Conservation (phyloP, 768 basidiomycete genomes). For the Hysterangium stoloniferum region DNA sequence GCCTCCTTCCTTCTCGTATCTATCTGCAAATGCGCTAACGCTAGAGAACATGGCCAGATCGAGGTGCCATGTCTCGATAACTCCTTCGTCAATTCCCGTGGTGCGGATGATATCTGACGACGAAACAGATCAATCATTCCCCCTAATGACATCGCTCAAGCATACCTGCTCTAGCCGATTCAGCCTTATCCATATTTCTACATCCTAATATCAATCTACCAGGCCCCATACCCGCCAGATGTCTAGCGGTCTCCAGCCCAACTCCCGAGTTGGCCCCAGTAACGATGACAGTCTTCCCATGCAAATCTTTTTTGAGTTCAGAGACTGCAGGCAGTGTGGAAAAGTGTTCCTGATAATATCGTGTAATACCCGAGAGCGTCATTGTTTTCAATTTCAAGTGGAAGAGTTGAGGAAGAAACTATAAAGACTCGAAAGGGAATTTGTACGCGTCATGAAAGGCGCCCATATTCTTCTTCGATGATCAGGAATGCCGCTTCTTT, state of each 20-base stretch:
- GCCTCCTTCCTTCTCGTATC: slow-evolving; percentile 19
- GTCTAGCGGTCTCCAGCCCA: slow-evolving; percentile 11
- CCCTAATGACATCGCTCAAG: too few relatives aligned
- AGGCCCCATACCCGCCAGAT: background rate
- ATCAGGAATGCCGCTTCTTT: too few relatives aligned
- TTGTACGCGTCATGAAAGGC: too few relatives aligned
- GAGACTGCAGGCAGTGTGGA: background rate
- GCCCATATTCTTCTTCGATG: too few relatives aligned
- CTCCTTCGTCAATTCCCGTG: too few relatives aligned
- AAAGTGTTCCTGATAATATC: background rate
- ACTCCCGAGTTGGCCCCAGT: slow-evolving; percentile 14
- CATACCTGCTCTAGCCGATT: background rate
- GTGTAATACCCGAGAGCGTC: too few relatives aligned
- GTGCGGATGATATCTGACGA: too few relatives aligned
- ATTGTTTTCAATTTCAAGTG: too few relatives aligned
- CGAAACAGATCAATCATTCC: too few relatives aligned
- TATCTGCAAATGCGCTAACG: slow-evolving; percentile 32
- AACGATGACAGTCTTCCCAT: slow-evolving; percentile 11
- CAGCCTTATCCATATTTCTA: background rate
- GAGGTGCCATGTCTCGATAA: slow-evolving; percentile 34
- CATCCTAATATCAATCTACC: background rate
- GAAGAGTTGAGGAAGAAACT: too few relatives aligned
- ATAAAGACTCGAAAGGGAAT: too few relatives aligned
- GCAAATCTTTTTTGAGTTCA: slow-evolving; percentile 3
- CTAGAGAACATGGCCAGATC: slow-evolving; percentile 36